These are phyloP conservation scores for Collybiopsis confluens DNA, from an alignment of 768 basidiomycete species.

Conservation along the genomic window DNA sequence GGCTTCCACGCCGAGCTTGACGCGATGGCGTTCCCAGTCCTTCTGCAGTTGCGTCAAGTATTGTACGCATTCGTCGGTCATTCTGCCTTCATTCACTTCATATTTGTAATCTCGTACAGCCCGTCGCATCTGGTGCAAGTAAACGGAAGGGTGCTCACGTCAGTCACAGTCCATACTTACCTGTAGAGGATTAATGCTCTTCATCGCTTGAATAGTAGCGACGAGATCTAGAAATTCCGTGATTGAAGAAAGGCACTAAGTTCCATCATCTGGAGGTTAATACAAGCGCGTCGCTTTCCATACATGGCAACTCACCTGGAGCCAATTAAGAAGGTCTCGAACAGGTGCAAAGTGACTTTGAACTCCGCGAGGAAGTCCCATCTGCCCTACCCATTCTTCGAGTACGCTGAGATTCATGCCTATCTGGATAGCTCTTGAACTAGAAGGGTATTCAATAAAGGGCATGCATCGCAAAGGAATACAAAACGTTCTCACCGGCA, in stretches of 20 bases:
- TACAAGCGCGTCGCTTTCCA: too few relatives aligned
- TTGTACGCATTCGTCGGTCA: constrained; percentile 94
- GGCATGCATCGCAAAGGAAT: background rate
- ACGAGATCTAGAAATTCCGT: constrained; percentile 84
- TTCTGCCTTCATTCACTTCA: constrained; percentile 86
- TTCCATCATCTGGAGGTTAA: constrained; percentile 11
- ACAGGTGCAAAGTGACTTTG: constrained; percentile 80
- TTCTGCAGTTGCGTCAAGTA: constrained; percentile 94
- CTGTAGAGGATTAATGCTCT: constrained; percentile 87
- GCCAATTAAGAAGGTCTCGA: constrained; percentile 79
- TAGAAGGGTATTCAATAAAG: constrained; percentile 23
- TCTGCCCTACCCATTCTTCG: constrained; percentile 88
- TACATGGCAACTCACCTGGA: constrained; percentile 80
- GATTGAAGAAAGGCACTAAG: constrained; percentile 88
- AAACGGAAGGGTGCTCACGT: background rate
- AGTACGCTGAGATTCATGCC: constrained; percentile 78
- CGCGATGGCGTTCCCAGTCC: constrained; percentile 93
- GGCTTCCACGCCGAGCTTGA: constrained; percentile 82
- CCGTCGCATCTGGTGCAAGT: constrained; percentile 68
- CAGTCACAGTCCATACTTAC: constrained; percentile 29
- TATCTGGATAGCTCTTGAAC: constrained; percentile 86
- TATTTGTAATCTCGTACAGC: constrained; percentile 92
- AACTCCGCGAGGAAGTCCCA: constrained; percentile 76
- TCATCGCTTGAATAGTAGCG: constrained; percentile 85
- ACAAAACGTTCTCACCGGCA: constrained; percentile 57